These are phyloP conservation scores for Penicillium sp. DNA, from an alignment of 2,329 filamentous ascomycete species.

Conservation along the genomic window DNA sequence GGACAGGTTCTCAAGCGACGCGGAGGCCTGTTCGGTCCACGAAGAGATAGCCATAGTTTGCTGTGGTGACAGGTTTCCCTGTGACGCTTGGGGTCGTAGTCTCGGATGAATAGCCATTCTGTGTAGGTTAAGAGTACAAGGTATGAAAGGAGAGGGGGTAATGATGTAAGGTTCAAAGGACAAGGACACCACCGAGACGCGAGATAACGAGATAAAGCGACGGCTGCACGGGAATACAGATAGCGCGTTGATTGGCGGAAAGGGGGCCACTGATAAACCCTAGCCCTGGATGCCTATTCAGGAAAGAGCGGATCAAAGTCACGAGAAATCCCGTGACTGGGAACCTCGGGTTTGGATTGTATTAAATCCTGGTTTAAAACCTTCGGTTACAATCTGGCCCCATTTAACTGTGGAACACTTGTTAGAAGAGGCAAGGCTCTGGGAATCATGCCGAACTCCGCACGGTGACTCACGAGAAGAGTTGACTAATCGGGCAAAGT, in stretches of 20 bases:
- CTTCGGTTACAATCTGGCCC: background rate
- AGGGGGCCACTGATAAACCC: constrained; percentile 11
- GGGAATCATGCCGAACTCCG: background rate
- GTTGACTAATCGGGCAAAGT: constrained; percentile 8
- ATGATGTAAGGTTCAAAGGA: constrained; percentile 8
- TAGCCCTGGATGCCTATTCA: constrained; percentile 22
- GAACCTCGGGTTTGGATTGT: background rate
- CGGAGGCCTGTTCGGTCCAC: constrained; percentile 58
- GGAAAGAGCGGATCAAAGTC: background rate
- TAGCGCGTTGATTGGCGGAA: constrained; percentile 21
- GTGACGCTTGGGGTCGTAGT: constrained; percentile 26
- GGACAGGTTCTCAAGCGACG: constrained; percentile 37
- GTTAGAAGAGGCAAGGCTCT: background rate
- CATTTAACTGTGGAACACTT: background rate
- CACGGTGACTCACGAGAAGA: constrained; percentile 15
- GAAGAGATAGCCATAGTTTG: constrained; percentile 62
- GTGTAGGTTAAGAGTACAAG: background rate
- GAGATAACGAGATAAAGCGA: constrained; percentile 20
- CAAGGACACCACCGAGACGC: background rate
- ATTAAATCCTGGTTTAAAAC: background rate
- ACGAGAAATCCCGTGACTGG: background rate
- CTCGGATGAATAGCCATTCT: constrained; percentile 48
- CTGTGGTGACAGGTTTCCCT: constrained; percentile 34
- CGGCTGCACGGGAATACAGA: constrained; percentile 20
- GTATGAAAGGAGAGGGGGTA: background rate